Evolutionary conservation across 371 early-diverging fungal species (phyloP), one percentile per base, ranked within the genome.

Genomic region (Nematocida displodere): DNA sequence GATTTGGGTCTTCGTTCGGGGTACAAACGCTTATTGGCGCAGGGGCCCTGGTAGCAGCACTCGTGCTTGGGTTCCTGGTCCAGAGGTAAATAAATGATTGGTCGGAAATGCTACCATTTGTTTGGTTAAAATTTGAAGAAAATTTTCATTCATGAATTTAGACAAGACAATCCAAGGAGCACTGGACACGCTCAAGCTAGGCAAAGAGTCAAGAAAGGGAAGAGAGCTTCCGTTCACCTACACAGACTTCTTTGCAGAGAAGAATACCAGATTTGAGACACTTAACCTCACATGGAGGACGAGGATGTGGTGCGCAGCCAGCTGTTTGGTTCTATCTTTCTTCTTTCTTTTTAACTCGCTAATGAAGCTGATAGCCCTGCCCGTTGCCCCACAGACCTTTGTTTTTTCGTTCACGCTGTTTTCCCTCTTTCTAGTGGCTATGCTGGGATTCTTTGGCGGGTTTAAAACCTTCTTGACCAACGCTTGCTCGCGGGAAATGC

Each of bases 1-100:
- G 77, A 66, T 76, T 84, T 68, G 68, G 75, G 17, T 77, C 82
- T 13, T 42, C 65, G 44, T 42, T 76, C 17, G 67, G 67, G 31
- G 53, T 80, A 39, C 64, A 63, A 11, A 76, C 80, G 48, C 46
- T 77, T 31, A 50, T 80, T 31, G 59, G 78, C 42, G 66, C 75
- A 24, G 55, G 75, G 2, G 55, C 79, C 40, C 48, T 78, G 44
- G 31, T 47, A 44, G 48, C 34, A 28, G 75, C 75, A 17, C 11
- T 62, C 3, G 50, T 71, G 4, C 31, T 71, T 31, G 75, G 62
- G 34, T 71, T 61, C 31, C 28, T 71, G 29, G 39, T 34, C 2
- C 58, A 56, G 5, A 48, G 54, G n/a, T 20, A 61, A 13, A 26
- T 55, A 29, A 59, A 55, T 5, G 42, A 7, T 62, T 44, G 5